phyloP scores from a whole-genome alignment of 768 basidiomycete species.

The Leccinum truebloodii region DNA sequence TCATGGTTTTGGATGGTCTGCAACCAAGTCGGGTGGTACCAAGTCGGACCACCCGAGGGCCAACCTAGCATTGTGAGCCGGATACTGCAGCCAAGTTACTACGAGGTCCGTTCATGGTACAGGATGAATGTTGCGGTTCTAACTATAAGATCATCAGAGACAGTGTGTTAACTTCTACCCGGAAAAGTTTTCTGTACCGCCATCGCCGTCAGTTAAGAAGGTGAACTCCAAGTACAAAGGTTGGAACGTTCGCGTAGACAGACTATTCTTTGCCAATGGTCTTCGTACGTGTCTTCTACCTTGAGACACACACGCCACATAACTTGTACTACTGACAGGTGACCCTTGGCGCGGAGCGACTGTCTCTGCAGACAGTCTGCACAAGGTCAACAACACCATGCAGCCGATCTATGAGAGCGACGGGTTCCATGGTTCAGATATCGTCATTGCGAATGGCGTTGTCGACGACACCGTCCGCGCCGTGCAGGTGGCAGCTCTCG shows the following conservation, averaged over 20 bases:
- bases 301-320: background rate
- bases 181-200: conserved; percentile 50
- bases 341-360: conserved; percentile 79
- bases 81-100: conserved; percentile 33
- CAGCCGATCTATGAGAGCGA: conserved; percentile 61
- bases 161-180: conserved; percentile 72
- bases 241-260: conserved; percentile 59
- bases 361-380: conserved; percentile 55
- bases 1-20: conserved; percentile 80
- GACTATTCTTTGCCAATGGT: conserved; percentile 72
- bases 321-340: conserved; percentile 38
- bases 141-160: conserved; percentile 41
- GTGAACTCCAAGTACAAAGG: conserved; percentile 59
- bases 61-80: conserved; percentile 38
- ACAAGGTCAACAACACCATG: conserved; percentile 45
- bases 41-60: conserved; percentile 38
- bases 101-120: conserved; percentile 20
- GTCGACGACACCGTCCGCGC: conserved; percentile 52
- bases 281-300: conserved; percentile 44
- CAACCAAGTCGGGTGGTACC: conserved; percentile 63
- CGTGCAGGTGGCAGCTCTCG: conserved; percentile 56
- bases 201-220: conserved; percentile 41
- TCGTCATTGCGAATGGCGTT: conserved; percentile 41
- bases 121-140: background rate
- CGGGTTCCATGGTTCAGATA: conserved; percentile 71